Conservation (phyloP, 1,284 basidiomycete genomes). For the Violaceomyces palustris region DNA sequence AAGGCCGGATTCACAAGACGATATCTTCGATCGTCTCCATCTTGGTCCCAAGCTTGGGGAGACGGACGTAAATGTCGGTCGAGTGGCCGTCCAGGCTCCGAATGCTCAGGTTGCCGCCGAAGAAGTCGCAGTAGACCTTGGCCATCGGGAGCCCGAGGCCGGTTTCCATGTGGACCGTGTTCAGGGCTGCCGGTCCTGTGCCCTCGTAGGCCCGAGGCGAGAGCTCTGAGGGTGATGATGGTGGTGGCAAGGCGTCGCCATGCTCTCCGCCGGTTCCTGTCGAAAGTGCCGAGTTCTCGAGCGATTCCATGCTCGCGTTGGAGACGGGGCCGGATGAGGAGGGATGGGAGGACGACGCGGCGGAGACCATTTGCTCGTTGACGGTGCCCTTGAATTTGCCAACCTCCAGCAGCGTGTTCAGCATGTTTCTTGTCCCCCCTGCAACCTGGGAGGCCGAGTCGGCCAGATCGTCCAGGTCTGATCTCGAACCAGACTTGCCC, state of each 20-base stretch:
- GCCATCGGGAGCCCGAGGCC: constrained; percentile 44
- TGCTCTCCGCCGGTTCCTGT: no score
- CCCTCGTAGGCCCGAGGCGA: constrained; percentile 13
- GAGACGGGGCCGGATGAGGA: background rate
- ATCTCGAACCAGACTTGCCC: no score
- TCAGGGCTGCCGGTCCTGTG: constrained; percentile 24
- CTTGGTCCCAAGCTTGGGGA: constrained; percentile 78
- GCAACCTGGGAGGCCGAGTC: constrained; percentile 3
- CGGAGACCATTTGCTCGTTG: constrained; percentile 23
- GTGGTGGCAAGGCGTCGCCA: no score
- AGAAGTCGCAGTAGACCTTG: constrained; percentile 45
- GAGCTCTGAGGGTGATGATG: background rate
- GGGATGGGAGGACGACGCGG: background rate
- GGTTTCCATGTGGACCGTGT: constrained; percentile 33
- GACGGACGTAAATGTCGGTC: constrained; percentile 56
- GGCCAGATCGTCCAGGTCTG: constrained; percentile 4
- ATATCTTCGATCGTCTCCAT: constrained; percentile 59
- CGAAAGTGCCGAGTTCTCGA: no score
- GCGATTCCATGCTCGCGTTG: no score
- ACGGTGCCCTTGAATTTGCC: constrained; percentile 45
- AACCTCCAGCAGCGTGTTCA: constrained; percentile 27
- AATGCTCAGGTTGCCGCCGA: constrained; percentile 72
- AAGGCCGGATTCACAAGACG: no score
- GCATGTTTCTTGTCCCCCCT: constrained; percentile 13
- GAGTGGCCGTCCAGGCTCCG: constrained; percentile 66